Conservation (phyloP, 208 protist species). For the Trypanosoma avium region DNA sequence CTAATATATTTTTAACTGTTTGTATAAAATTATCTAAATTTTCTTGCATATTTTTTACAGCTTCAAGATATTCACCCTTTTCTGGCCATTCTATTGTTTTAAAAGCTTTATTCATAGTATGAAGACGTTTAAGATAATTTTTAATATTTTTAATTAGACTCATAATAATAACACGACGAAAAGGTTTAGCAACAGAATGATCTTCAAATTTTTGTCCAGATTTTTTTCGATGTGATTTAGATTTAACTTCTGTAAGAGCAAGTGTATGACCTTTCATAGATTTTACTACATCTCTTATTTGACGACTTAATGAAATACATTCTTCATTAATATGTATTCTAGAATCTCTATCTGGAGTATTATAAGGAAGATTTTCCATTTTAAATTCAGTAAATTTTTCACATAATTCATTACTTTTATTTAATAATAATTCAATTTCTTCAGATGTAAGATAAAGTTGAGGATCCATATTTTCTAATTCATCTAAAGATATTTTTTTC, state of each 20-base stretch:
- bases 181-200: slow-evolving; percentile 85
- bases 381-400: slow-evolving; percentile 59
- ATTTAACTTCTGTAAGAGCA: slow-evolving; percentile 74
- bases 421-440: slow-evolving; percentile 71
- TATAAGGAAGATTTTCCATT: slow-evolving; percentile 60
- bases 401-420: slow-evolving; percentile 67
- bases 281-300: slow-evolving; percentile 76
- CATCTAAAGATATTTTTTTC: slow-evolving; percentile 61
- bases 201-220: slow-evolving; percentile 86
- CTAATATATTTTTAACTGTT: slow-evolving; percentile 53
- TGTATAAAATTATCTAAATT: slow-evolving; percentile 39
- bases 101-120: slow-evolving; percentile 67
- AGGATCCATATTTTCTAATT: slow-evolving; percentile 81
- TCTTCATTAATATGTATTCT: slow-evolving; percentile 71
- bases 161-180: slow-evolving; percentile 74
- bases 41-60: slow-evolving; percentile 59
- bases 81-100: slow-evolving; percentile 77
- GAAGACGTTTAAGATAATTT: slow-evolving; percentile 50
- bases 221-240: slow-evolving; percentile 68
- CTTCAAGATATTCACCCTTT: slow-evolving; percentile 63
- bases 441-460: slow-evolving; percentile 70
- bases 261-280: slow-evolving; percentile 78
- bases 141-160: slow-evolving; percentile 57
- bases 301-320: slow-evolving; percentile 76
- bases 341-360: slow-evolving; percentile 72